Percentiles rank a stretch among this genome's conserved stretches.
phyloP scores from a whole-genome alignment of 2,329 filamentous ascomycete genomes.

The Fusarium cicatricum region DNA sequence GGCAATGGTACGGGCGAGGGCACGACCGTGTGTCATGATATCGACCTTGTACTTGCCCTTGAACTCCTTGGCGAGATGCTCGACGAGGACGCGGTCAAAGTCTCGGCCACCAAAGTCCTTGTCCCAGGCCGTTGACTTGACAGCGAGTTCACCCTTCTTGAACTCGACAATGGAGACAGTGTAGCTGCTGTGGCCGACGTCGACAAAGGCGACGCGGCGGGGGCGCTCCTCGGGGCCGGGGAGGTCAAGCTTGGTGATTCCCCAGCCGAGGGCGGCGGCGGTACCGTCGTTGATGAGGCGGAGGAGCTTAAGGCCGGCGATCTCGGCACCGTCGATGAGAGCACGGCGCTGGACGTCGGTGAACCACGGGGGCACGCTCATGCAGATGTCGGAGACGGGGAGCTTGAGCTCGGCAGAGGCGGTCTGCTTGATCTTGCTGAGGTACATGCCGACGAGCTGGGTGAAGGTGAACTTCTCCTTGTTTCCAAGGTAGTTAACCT shows the following conservation, averaged over 20 bases:
- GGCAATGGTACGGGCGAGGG: constrained; percentile 83
- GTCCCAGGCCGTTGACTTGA: constrained; percentile 92
- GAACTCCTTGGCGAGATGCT: constrained; percentile 96
- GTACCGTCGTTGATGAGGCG: constrained; percentile 98
- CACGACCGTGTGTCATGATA: constrained; percentile 89
- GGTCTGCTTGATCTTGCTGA: constrained; percentile 93
- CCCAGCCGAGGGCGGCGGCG: constrained; percentile 92
- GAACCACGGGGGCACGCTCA: constrained; percentile 97
- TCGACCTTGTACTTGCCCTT: constrained; percentile 98
- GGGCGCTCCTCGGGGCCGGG: constrained; percentile 90
- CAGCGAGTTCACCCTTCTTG: constrained; percentile 92
- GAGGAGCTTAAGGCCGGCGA: constrained; percentile 91
- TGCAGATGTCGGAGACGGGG: constrained; percentile 89
- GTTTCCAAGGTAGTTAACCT: constrained; percentile 92
- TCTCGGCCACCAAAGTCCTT: constrained; percentile 97
- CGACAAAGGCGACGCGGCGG: constrained; percentile 87
- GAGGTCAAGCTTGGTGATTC: constrained; percentile 97
- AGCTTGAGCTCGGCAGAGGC: constrained; percentile 87
- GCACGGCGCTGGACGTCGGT: constrained; percentile 91
- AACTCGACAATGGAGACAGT: constrained; percentile 95
- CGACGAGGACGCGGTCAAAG: constrained; percentile 93
- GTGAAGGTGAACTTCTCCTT: constrained; percentile 95
- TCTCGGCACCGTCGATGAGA: constrained; percentile 89
- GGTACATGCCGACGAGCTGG: constrained; percentile 93
- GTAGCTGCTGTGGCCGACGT: constrained; percentile 97